These are phyloP conservation scores for Tilletia walkeri DNA, from an alignment of 1,284 basidiomycete species.

Conservation along the genomic window DNA sequence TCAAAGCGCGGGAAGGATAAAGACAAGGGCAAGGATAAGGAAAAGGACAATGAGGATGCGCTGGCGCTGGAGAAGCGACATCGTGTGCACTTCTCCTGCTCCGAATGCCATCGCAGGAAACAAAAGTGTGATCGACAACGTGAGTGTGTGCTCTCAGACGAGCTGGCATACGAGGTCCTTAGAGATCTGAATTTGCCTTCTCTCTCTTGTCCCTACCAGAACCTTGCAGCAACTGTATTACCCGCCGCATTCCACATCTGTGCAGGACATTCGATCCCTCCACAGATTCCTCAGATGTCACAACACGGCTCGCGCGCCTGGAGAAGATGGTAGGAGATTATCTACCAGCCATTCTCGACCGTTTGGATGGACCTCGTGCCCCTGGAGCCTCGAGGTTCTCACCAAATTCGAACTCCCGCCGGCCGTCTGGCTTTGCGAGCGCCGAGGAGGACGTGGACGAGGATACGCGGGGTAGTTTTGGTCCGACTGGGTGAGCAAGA, in stretches of 20 bases:
- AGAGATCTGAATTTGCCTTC: no score
- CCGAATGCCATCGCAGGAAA: slow-evolving; percentile 43
- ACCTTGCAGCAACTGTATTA: slow-evolving; percentile 50
- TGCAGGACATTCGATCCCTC: slow-evolving; percentile 50
- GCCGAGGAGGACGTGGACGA: slow-evolving; percentile 4
- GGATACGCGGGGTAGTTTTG: slow-evolving; percentile 5
- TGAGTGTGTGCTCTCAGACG: slow-evolving; percentile 20
- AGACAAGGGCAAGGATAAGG: background rate
- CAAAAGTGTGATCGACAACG: slow-evolving; percentile 41
- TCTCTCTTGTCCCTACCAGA: background rate
- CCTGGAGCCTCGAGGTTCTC: background rate
- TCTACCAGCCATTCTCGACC: slow-evolving; percentile 31
- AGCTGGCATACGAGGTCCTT: no score
- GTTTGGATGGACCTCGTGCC: slow-evolving; percentile 23
- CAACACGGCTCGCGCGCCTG: slow-evolving; percentile 35
- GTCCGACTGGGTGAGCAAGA: background rate
- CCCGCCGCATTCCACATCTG: slow-evolving; percentile 48
- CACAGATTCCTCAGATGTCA: slow-evolving; percentile 41
- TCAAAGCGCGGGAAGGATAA: no score
- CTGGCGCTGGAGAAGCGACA: slow-evolving; percentile 32
- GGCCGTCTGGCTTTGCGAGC: background rate
- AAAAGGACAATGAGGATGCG: background rate
- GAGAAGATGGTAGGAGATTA: slow-evolving; percentile 38
- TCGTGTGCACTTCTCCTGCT: slow-evolving; percentile 51
- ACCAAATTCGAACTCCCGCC: background rate